Evolutionary conservation across 1,139 yeast species (phyloP), one percentile per base, ranked within the genome.

Genomic region (Nematodospora anomalae): DNA sequence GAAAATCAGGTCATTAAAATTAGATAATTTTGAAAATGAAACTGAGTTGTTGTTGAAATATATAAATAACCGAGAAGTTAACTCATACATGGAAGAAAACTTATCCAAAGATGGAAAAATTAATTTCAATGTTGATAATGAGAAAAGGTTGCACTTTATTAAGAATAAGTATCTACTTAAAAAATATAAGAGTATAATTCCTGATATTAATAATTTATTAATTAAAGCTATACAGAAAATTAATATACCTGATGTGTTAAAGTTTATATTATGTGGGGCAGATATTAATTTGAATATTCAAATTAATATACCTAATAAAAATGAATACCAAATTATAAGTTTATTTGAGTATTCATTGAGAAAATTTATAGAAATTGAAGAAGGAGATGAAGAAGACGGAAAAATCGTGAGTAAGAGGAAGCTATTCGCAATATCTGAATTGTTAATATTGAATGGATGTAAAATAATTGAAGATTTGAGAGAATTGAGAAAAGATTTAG

Each of bases 351-450:
- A 80, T 48, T 75, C 88, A 0, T 56, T 83, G 28, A 58, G 77
- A 11, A 80, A 81, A 43, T 70, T 67, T 35, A 57, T 53, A 47
- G 74, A 46, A 46, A 54, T 60, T 37, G 53, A 55, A 6, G 57
- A 48, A 4, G 46, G 41, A 5, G 46, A 45, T 14, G 32, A 16
- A 9, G 53, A 55, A 6, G 57, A 48, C 4, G 46, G 41, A 5
- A 46, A 45, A 13, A 28, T 14, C 10, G 15, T 26, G 2, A 45
- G 36, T 8, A 26, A 46, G 2, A 41, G 43, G 28, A 57, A 59
- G 33, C 72, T 38, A 20, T 89, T 83, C 58, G 81, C 83, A n/a
- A 63, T 85, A 15, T 79, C 95, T 0, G 96, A 89, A 52, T 64
- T 87, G 26, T 62, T 90, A 10, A 50, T 83, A 3, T 68, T 84